Percentiles rank a stretch among this genome's conserved stretches.
Evolutionary conservation across 805 yeast genomes (phyloP).

Genomic region (Kazachstania bromeliacearum): DNA sequence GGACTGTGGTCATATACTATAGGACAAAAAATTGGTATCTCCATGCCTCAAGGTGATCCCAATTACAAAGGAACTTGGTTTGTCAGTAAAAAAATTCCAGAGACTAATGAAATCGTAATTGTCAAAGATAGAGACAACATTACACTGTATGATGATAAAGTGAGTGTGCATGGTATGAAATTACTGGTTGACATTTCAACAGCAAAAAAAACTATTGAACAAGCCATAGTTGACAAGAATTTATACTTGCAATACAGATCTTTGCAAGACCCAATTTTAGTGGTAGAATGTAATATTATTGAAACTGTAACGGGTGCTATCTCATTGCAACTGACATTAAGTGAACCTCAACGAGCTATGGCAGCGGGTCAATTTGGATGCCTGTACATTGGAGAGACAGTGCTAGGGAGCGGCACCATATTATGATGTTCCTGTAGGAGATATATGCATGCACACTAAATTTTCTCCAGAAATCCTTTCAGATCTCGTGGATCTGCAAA

Average conservation of each 20-base stretch:
- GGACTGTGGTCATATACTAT: conserved; percentile 95
- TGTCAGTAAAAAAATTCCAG: conserved; percentile 59
- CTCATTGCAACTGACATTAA: conserved; percentile 32
- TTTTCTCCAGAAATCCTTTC: not conserved
- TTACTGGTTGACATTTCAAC: not conserved
- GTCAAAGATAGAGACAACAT: conserved; percentile 60
- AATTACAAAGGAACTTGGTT: conserved; percentile 74
- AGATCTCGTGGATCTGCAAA: not conserved
- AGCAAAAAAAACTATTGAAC: not conserved
- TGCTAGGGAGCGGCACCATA: conserved; percentile 53
- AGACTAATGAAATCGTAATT: conserved; percentile 65
- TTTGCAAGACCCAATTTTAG: conserved; percentile 47
- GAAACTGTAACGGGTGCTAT: conserved; percentile 6
- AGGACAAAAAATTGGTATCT: conserved; percentile 65
- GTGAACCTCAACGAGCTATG: conserved; percentile 52
- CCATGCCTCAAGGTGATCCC: conserved; percentile 87
- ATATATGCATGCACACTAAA: not conserved
- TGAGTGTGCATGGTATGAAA: conserved; percentile 17
- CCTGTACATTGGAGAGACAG: conserved; percentile 53
- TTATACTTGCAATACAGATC: conserved; percentile 63
- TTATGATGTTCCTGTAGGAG: not conserved
- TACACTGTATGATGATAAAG: conserved; percentile 38
- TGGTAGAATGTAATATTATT: conserved; percentile 24
- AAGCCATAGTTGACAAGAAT: conserved; percentile 4
- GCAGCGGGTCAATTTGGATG: conserved; percentile 87